These are phyloP conservation scores for Silene vulgaris DNA, from an alignment of 179 eudicot species.

Conservation along the genomic window DNA sequence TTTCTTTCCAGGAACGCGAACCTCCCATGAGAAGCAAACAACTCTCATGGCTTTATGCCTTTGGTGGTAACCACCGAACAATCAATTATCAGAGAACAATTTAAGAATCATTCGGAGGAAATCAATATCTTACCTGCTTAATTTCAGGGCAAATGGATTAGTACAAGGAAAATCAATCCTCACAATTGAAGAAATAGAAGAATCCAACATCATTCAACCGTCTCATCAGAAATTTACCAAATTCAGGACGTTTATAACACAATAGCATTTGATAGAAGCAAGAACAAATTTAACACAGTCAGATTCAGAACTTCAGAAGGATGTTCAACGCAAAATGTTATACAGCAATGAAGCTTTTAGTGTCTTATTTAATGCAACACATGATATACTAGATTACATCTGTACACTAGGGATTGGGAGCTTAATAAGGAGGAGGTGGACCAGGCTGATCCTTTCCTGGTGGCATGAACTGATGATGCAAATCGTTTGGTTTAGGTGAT, in stretches of 20 bases:
- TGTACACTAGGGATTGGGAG: background rate
- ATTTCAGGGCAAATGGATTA: background rate
- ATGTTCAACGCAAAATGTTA: background rate
- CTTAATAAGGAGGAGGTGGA: constrained; percentile 9
- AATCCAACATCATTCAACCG: background rate
- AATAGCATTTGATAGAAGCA: background rate
- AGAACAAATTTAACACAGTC: background rate
- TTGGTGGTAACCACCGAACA: too few species aligned
- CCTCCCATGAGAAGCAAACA: background rate
- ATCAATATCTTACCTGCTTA: too few species aligned
- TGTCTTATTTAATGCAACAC: background rate
- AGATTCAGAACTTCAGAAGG: background rate
- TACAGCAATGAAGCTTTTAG: background rate
- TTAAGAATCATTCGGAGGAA: too few species aligned
- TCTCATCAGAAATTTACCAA: background rate
- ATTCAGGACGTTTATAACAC: background rate
- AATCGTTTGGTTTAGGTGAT: constrained; percentile 2
- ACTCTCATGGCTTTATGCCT: background rate
- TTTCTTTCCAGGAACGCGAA: background rate
- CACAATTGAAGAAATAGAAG: too few species aligned
- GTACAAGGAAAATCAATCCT: background rate
- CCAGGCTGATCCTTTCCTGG: background rate
- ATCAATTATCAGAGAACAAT: background rate
- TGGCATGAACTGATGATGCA: constrained; percentile 7
- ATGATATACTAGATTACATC: background rate